Base-by-base conservation (phyloP, 176 grass and related monocot genomes). In the Areca catechu region DNA sequence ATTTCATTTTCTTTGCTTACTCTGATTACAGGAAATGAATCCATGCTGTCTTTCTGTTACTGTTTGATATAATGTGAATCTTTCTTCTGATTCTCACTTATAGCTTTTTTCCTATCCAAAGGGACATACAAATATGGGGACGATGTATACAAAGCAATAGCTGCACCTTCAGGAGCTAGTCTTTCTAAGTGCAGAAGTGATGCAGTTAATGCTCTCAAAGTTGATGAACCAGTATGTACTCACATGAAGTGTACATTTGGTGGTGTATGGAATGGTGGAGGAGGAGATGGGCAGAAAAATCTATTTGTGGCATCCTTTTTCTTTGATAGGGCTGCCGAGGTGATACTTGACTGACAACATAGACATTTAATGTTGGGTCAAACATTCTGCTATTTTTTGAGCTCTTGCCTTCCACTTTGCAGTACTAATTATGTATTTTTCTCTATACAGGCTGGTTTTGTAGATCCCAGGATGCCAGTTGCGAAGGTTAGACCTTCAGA, bases 241-340 rank as follows among this genome's bases (percentile, higher is more conserved):
- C 34, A 58, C 12, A 74, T 72, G 29, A 78, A 84, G 24, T 84
- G 81, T 52, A 66, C 81, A 0, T 78, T 84, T 68, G 43, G 71
- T 23, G 81, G 75, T 63, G 53, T 84, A 4, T 84, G 81, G 81
- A 78, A 78, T 17, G 75, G 75, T 2, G 81, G 81, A 1, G 75
- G 81, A 16, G 81, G 81, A 22, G 75, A 68, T 0, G 81, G 81
- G 5, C 74, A 78, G 70, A 71, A 63, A 50, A 29, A 71, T 21
- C 57, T 84, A 14, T 84, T 68, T 52, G 59, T 72, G 1, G 54
- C 66, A 15, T 60, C 56, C 1, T 58, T 27, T 51, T 85, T 85
- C 82, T 57, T 54, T 48, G 62, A 76, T 24, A 64, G 12, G 19
- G 82, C 66, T 49, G 51, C 34, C 1, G 66, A 85, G 19, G 76